Base-by-base conservation (phyloP, 352 stramenopile genomes). In the Phytophthora melonis region DNA sequence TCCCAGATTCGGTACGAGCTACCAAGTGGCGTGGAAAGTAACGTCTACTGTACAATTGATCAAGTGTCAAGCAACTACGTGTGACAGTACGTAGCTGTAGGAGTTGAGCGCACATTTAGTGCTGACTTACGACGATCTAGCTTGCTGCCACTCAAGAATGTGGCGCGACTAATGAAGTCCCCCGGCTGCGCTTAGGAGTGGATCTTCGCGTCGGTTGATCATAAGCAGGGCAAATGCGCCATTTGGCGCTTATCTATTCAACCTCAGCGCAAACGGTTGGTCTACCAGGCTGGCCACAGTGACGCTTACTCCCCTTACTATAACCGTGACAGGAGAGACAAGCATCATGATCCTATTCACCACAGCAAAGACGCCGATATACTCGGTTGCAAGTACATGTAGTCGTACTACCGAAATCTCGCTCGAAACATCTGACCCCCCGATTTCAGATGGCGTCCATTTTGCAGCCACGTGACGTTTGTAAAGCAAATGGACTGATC, bases 371-470 rank as follows among this genome's bases (percentile, higher is more conserved):
- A 43, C 10, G 13, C 16, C 36, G 13, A 43, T 43, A 16, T 16
- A 39, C 4, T 25, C 23, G 23, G 32, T 39, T 39, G 10, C 9
- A 14, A 14, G 10, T 10, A 13, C n/a, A n/a, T n/a, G n/a, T n/a
- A n/a, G n/a, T n/a, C n/a, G n/a, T n/a, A n/a, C n/a, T n/a, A n/a
- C 9, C 36, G 36, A 16, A 43, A 43, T 43, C 9, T 43, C 11
- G 30, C 30, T 34, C 41, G 41, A n/a, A 21, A 25, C 47, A 54
- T 19, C 47, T 54, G 49, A 30, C 49, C 18, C 32, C 49, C 18
- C 32, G 49, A 55, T 34, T 56, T 30, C 49, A 56, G 49, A 56
- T 30, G 49, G 49, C 49, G 21, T 30, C 16, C 43, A 52, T 21
- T 23, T 52, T 25, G 49, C n/a, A 56, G 49, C 49, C 49, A 60